Evolutionary conservation across 768 basidiomycete genomes (phyloP).

Genomic region (Xerocomellus chrysenteron): DNA sequence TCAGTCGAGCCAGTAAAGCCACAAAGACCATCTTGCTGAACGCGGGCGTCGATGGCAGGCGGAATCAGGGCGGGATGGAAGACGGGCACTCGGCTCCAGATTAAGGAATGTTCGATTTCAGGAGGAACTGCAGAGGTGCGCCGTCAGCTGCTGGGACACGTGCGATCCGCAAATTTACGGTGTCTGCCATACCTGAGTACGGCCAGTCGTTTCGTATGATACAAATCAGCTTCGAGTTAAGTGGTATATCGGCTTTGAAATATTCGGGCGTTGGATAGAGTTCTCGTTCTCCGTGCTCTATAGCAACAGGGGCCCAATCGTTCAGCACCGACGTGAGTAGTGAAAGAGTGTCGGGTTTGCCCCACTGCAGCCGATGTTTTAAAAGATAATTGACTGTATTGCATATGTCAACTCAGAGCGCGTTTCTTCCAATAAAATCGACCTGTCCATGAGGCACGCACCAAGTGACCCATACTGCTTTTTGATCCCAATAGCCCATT

Average conservation of each 20-base stretch:
- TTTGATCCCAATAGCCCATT: slow-evolving; percentile 56
- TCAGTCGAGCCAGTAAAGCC: slow-evolving; percentile 70
- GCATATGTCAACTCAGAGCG: not conserved
- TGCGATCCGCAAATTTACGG: not conserved
- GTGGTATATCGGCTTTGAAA: slow-evolving; percentile 63
- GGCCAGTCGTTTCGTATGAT: slow-evolving; percentile 88
- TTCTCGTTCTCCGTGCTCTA: not conserved
- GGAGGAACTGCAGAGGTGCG: slow-evolving; percentile 50
- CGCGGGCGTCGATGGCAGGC: slow-evolving; percentile 48
- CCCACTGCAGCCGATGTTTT: slow-evolving; percentile 73
- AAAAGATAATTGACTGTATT: slow-evolving; percentile 67
- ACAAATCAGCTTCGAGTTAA: slow-evolving; percentile 49
- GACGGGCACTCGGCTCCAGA: slow-evolving; percentile 78
- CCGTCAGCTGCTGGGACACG: not conserved
- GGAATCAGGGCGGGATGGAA: slow-evolving; percentile 59
- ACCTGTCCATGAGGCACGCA: slow-evolving; percentile 32
- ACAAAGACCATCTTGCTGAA: slow-evolving; percentile 77
- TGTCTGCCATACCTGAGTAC: slow-evolving; percentile 60
- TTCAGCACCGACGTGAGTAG: slow-evolving; percentile 57
- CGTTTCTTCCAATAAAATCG: not conserved
- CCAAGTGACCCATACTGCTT: slow-evolving; percentile 65
- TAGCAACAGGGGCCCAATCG: slow-evolving; percentile 23
- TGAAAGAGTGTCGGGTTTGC: slow-evolving; percentile 61
- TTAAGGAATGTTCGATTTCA: slow-evolving; percentile 69
- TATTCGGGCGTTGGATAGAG: slow-evolving; percentile 42